Percentiles rank a stretch among this genome's conserved stretches.
These are phyloP conservation scores for Cyberlindnera saturnus DNA, from an alignment of 805 yeast genomes.

Conservation along the genomic window DNA sequence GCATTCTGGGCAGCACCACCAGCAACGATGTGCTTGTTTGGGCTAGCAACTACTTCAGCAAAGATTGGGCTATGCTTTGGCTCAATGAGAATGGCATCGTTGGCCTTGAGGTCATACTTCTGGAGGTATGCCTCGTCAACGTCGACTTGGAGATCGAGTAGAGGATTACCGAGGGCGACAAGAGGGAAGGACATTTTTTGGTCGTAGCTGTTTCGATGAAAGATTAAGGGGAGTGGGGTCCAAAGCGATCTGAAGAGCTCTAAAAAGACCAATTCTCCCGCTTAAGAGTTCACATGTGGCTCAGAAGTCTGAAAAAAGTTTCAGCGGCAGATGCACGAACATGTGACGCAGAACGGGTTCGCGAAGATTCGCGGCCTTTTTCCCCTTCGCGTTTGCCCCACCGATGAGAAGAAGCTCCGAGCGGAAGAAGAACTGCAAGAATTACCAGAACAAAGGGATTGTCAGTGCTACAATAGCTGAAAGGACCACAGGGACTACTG, in stretches of 20 bases:
- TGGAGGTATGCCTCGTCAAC: constrained; percentile 62
- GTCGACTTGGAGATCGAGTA: constrained; percentile 79
- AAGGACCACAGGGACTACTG: background rate
- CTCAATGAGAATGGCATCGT: constrained; percentile 87
- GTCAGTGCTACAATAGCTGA: no score
- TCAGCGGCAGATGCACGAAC: no score
- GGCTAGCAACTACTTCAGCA: constrained; percentile 62
- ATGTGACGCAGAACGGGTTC: no score
- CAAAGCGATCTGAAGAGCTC: background rate
- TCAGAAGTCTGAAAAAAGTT: no score
- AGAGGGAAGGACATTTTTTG: constrained; percentile 53
- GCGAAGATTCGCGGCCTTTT: no score
- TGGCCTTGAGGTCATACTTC: constrained; percentile 79
- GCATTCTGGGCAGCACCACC: constrained; percentile 99
- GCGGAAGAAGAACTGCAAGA: no score
- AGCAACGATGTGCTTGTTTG: constrained; percentile 69
- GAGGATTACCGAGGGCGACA: constrained; percentile 89
- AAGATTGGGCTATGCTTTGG: constrained; percentile 82
- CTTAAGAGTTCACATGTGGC: no score
- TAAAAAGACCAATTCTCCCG: no score
- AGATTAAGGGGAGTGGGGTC: background rate
- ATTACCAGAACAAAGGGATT: no score
- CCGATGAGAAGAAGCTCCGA: no score
- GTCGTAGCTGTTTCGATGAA: background rate
- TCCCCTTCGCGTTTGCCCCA: no score